Evolutionary conservation across 2,329 filamentous ascomycete genomes (phyloP).

Genomic region (Cladosporium sp.): DNA sequence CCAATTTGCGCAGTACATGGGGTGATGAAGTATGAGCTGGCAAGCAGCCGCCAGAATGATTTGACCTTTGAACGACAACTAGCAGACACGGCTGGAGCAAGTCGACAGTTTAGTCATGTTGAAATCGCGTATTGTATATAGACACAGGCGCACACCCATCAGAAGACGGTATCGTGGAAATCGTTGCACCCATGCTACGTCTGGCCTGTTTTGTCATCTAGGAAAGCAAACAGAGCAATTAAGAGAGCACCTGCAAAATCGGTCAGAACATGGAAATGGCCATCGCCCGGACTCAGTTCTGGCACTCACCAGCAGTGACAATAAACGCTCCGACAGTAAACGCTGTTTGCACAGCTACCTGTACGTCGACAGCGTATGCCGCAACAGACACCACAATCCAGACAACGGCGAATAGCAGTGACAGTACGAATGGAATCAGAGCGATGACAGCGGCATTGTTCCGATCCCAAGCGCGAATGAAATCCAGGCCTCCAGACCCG

Average conservation of each 20-base stretch:
- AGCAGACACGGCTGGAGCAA: too few species aligned
- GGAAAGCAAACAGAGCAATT: slow-evolving; percentile 1
- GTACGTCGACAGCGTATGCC: background rate
- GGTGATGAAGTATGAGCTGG: too few species aligned
- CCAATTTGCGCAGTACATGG: background rate
- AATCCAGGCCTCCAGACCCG: background rate
- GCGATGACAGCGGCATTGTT: background rate
- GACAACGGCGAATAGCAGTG: background rate
- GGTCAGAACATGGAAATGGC: background rate
- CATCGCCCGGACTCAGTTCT: background rate
- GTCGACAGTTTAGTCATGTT: too few species aligned
- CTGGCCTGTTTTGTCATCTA: background rate
- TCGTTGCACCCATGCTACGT: too few species aligned
- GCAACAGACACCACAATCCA: background rate
- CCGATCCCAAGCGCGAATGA: slow-evolving; percentile 3
- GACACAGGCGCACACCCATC: too few species aligned
- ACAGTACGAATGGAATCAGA: background rate
- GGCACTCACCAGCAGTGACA: background rate
- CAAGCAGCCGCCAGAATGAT: too few species aligned
- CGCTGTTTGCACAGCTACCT: slow-evolving; percentile 7
- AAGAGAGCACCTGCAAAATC: background rate
- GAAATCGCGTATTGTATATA: too few species aligned
- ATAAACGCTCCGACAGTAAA: background rate
- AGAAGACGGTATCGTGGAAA: too few species aligned
- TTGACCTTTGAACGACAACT: too few species aligned